phyloP scores from a whole-genome alignment of 805 yeast species.

The Metschnikowia gruessii region DNA sequence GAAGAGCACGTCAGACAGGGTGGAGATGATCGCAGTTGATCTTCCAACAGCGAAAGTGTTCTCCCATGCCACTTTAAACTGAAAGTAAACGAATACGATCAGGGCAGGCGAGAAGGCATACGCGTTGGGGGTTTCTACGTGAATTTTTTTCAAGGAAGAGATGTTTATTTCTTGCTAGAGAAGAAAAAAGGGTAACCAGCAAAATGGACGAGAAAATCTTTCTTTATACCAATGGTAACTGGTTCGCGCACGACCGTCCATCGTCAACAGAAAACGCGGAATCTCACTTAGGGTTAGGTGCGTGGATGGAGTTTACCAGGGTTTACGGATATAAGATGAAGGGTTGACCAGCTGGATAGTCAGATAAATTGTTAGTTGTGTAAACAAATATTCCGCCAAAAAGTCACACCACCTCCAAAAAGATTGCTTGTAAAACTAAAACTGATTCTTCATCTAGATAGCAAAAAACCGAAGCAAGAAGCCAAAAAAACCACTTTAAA shows the following conservation, averaged over 20 bases:
- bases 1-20: constrained; percentile 33
- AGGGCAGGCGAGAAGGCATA: constrained; percentile 49
- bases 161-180: constrained; percentile 2
- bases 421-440: no score
- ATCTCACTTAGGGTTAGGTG: background rate
- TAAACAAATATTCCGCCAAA: no score
- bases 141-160: constrained; percentile 4
- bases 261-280: no score
- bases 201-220: background rate
- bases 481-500: no score
- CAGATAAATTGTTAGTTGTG: no score
- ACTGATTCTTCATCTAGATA: no score
- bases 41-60: constrained; percentile 46
- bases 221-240: constrained; percentile 2
- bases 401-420: no score
- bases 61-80: constrained; percentile 47
- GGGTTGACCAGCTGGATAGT: no score
- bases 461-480: no score
- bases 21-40: constrained; percentile 44
- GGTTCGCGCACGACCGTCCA: constrained; percentile 3
- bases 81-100: constrained; percentile 47
- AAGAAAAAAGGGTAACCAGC: background rate
- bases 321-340: no score
- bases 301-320: no score
- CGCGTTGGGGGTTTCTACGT: constrained; percentile 33